Conservation (phyloP, 2,329 filamentous ascomycete species). For the Aspergillus flavus region DNA sequence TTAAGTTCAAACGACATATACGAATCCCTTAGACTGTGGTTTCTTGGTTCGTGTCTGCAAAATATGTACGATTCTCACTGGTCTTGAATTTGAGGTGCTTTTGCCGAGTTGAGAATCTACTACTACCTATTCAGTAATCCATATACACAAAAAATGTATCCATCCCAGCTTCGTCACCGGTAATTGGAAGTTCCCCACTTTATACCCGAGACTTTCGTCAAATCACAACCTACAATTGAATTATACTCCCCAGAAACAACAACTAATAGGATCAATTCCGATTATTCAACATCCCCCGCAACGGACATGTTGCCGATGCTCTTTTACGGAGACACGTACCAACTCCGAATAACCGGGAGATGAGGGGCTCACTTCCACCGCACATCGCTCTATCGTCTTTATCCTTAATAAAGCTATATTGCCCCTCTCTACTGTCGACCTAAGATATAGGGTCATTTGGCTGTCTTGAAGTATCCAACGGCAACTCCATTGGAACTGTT, state of each 20-base stretch:
- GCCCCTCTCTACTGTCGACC: not conserved
- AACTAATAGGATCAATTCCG: slow-evolving; percentile 5
- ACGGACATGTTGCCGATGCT: slow-evolving; percentile 12
- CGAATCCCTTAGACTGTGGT: not conserved
- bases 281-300: slow-evolving; percentile 9
- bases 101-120: not conserved
- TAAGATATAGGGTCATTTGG: not conserved
- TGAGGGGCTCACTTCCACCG: slow-evolving; percentile 5
- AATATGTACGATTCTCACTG: not conserved
- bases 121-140: not conserved
- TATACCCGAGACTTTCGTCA: not conserved
- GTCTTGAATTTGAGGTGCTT: not conserved
- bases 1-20: not conserved
- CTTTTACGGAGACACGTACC: slow-evolving; percentile 1
- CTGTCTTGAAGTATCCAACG: not conserved
- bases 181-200: slow-evolving; percentile 1
- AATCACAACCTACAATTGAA: slow-evolving; percentile 5
- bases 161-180: not conserved
- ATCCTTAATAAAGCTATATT: not conserved
- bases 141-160: not conserved
- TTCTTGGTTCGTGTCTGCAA: not conserved
- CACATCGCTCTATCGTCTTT: slow-evolving; percentile 1
- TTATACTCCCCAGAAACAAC: not conserved
- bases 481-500: not conserved
- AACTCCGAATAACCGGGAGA: slow-evolving; percentile 24